phyloP scores from a whole-genome alignment of 352 stramenopile genomes.

The Pythium brachiatum region DNA sequence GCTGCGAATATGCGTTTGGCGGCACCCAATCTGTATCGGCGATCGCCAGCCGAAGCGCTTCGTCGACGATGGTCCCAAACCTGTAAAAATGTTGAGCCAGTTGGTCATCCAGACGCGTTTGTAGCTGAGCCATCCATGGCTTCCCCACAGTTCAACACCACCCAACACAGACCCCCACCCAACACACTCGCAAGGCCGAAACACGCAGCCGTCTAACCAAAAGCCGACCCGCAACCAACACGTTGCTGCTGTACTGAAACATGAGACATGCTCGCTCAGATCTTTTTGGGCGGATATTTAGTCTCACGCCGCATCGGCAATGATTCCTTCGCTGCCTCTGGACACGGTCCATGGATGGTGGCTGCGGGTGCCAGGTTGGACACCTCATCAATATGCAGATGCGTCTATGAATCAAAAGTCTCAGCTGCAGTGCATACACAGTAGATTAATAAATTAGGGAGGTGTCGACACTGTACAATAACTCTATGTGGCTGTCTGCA shows the following conservation, averaged over 20 bases:
- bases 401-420: neutral
- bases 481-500: conserved; percentile 2
- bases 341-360: neutral
- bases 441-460: conserved; percentile 22
- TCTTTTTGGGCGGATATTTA: neutral
- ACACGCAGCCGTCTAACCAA: neutral
- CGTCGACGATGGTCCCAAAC: neutral
- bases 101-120: conserved; percentile 3
- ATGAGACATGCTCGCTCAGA: neutral
- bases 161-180: neutral
- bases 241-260: neutral
- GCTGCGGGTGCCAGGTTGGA: neutral
- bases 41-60: neutral
- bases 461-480: neutral
- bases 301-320: neutral
- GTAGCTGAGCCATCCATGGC: neutral
- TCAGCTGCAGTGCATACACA: neutral
- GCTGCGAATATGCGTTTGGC: no score
- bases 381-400: neutral
- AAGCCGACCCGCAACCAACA: neutral
- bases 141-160: conserved; percentile 1
- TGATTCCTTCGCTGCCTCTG: neutral
- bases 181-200: neutral
- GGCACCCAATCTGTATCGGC: neutral
- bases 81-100: conserved; percentile 10